Conservation (phyloP, 192 early-diverging fungal species). For the Mortierella alpina region DNA sequence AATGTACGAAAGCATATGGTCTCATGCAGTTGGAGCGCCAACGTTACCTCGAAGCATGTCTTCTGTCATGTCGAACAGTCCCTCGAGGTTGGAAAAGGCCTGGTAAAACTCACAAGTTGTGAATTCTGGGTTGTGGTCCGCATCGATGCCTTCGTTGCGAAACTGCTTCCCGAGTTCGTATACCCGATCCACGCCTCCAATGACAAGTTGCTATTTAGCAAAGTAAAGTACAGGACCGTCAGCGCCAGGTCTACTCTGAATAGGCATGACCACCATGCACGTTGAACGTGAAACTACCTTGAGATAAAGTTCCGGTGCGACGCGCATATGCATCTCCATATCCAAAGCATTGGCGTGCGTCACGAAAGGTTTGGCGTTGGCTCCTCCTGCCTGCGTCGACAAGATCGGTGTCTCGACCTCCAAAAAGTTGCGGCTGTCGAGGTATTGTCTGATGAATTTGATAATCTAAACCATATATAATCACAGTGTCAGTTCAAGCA, state of each 20-base stretch:
- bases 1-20: slow-evolving; percentile 1
- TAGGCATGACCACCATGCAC: neutral
- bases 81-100: slow-evolving; percentile 79
- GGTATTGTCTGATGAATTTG: slow-evolving; percentile 69
- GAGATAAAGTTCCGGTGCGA: slow-evolving; percentile 88
- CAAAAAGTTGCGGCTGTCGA: slow-evolving; percentile 74
- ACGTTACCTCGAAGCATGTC: slow-evolving; percentile 64
- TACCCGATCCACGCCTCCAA: slow-evolving; percentile 86
- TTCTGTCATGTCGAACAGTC: slow-evolving; percentile 77
- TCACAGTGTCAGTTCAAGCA: neutral
- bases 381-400: slow-evolving; percentile 78
- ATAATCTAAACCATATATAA: slow-evolving; percentile 57
- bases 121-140: slow-evolving; percentile 91
- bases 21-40: too few species aligned
- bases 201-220: slow-evolving; percentile 74
- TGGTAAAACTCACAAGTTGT: slow-evolving; percentile 92
- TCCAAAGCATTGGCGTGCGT: slow-evolving; percentile 76
- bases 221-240: neutral
- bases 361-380: slow-evolving; percentile 82
- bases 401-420: slow-evolving; percentile 91
- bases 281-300: slow-evolving; percentile 60
- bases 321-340: slow-evolving; percentile 77
- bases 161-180: slow-evolving; percentile 94
- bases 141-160: slow-evolving; percentile 91
- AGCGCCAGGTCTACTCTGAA: neutral